Conservation (phyloP, 2,329 filamentous ascomycete species). For the Fusarium xyrophilum region DNA sequence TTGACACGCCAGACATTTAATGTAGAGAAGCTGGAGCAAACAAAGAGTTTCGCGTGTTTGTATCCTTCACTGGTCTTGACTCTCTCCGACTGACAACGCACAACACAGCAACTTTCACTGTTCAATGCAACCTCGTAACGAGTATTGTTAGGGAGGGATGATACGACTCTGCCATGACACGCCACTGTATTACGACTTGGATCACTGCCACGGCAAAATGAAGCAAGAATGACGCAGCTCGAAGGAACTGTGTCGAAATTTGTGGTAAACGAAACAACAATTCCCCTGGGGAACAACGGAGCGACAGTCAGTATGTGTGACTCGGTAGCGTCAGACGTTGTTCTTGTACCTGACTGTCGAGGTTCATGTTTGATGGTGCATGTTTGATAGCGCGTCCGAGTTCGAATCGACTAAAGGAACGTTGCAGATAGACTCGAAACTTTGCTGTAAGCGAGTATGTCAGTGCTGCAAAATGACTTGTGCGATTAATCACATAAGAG, state of each 20-base stretch:
- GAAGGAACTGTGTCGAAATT: not conserved
- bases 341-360: constrained; percentile 4
- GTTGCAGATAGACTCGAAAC: not conserved
- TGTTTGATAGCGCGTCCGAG: constrained; percentile 8
- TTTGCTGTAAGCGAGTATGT: not conserved
- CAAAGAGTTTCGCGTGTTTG: not conserved
- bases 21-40: not conserved
- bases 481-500: not conserved
- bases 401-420: not conserved
- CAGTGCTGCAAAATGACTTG: not conserved
- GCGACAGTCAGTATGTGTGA: not conserved
- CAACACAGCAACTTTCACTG: not conserved
- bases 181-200: constrained; percentile 19
- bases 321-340: not conserved
- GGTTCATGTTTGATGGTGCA: not conserved
- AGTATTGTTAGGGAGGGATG: not conserved
- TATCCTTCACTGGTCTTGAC: not conserved
- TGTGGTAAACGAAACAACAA: constrained; percentile 5
- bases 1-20: not conserved
- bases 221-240: constrained; percentile 34
- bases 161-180: constrained; percentile 23
- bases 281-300: not conserved
- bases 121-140: not conserved
- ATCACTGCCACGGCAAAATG: constrained; percentile 11
- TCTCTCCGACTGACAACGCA: constrained; percentile 4